Percentiles rank a stretch among this genome's conserved stretches.
These are phyloP conservation scores for Curvularia sp. DNA, from an alignment of 2,329 filamentous ascomycete species.

Conservation along the genomic window DNA sequence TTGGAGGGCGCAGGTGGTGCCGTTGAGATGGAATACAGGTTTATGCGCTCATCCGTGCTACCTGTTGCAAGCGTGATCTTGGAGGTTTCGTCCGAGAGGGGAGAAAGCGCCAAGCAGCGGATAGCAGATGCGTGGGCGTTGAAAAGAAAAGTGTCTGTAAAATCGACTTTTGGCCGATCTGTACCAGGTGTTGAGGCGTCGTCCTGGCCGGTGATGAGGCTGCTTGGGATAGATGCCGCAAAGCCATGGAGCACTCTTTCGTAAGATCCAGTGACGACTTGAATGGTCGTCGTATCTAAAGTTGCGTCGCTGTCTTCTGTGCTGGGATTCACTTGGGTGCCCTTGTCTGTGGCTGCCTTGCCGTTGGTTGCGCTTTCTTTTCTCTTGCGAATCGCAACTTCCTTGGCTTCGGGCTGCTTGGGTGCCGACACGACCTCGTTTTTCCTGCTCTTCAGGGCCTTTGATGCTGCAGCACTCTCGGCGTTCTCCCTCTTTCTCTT, in stretches of 20 bases:
- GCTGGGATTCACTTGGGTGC: slow-evolving; percentile 14
- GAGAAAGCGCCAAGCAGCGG: slow-evolving; percentile 83
- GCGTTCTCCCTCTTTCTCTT: slow-evolving; percentile 48
- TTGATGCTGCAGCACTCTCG: slow-evolving; percentile 27
- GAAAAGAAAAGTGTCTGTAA: slow-evolving; percentile 94
- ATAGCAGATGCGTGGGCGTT: slow-evolving; percentile 91
- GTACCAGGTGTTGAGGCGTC: slow-evolving; percentile 27
- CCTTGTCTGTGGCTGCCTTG: slow-evolving; percentile 27
- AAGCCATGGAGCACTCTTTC: slow-evolving; percentile 91
- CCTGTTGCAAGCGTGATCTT: slow-evolving; percentile 91
- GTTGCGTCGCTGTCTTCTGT: slow-evolving; percentile 14
- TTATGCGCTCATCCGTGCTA: slow-evolving; percentile 91
- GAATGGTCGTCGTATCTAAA: slow-evolving; percentile 62
- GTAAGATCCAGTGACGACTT: slow-evolving; percentile 92
- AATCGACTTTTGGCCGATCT: slow-evolving; percentile 61
- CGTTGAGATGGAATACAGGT: slow-evolving; percentile 85
- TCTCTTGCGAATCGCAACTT: slow-evolving; percentile 23
- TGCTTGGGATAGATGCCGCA: slow-evolving; percentile 70
- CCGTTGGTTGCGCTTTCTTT: slow-evolving; percentile 29
- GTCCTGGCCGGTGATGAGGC: slow-evolving; percentile 40
- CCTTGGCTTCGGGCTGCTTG: slow-evolving; percentile 27
- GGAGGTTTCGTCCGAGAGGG: slow-evolving; percentile 71
- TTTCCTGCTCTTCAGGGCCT: slow-evolving; percentile 39
- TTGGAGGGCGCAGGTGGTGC: slow-evolving; percentile 63
- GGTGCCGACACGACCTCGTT: slow-evolving; percentile 29